These are phyloP conservation scores for Trifolium repens DNA, from an alignment of 306 rosid genomes.

Conservation along the genomic window DNA sequence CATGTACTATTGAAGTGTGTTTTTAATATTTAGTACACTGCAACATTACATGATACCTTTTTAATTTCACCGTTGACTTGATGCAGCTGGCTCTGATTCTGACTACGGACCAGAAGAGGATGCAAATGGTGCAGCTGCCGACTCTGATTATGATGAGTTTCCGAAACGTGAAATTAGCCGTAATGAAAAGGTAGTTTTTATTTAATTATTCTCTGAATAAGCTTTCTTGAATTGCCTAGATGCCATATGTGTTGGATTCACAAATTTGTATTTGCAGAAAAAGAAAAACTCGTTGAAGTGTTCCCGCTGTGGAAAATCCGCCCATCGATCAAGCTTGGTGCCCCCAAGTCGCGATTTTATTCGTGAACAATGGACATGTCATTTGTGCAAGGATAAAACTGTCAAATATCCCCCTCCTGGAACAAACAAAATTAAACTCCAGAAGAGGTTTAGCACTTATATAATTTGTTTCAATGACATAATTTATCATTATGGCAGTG, in stretches of 20 bases:
- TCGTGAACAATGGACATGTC: constrained; percentile 70
- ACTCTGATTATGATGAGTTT: constrained; percentile 80
- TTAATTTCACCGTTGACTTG: constrained; percentile 12
- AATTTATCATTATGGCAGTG: constrained; percentile 7
- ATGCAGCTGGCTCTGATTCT: constrained; percentile 43
- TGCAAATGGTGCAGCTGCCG: constrained; percentile 69
- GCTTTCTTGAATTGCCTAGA: constrained; percentile 31
- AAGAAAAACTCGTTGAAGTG: constrained; percentile 76
- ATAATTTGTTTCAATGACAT: constrained; percentile 22
- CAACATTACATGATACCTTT: not conserved
- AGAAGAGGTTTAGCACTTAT: constrained; percentile 58
- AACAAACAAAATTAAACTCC: constrained; percentile 59
- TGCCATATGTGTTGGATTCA: constrained; percentile 25
- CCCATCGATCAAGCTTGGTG: constrained; percentile 69
- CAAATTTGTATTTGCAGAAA: constrained; percentile 58
- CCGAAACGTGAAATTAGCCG: constrained; percentile 78
- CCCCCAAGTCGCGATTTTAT: constrained; percentile 63
- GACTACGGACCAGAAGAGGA: constrained; percentile 43
- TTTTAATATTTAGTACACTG: constrained; percentile 12
- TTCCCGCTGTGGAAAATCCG: constrained; percentile 71
- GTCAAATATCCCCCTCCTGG: constrained; percentile 60
- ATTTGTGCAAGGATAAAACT: constrained; percentile 73
- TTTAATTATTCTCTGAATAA: not conserved
- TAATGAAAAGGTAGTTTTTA: constrained; percentile 60
- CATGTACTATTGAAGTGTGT: constrained; percentile 1